These are phyloP conservation scores for Clarireedia homoeocarpa DNA, from an alignment of 2,329 filamentous ascomycete species.

Conservation along the genomic window DNA sequence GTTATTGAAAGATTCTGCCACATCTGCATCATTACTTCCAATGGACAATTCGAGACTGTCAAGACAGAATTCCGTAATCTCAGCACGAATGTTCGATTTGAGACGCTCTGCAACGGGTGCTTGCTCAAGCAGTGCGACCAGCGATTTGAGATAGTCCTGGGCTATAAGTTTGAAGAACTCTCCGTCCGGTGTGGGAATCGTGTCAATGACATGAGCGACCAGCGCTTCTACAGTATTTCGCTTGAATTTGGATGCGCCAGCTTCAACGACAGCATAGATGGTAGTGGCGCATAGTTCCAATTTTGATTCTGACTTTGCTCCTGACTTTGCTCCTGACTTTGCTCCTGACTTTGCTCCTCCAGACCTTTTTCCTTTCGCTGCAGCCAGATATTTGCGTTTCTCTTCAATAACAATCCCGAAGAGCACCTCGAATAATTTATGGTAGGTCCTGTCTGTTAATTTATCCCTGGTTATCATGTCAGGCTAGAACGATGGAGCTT, in stretches of 20 bases:
- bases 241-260: slow-evolving; percentile 60
- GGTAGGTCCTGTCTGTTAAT: slow-evolving; percentile 70
- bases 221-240: slow-evolving; percentile 72
- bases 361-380: slow-evolving; percentile 43
- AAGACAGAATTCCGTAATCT: slow-evolving; percentile 48
- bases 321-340: slow-evolving; percentile 30
- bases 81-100: slow-evolving; percentile 39
- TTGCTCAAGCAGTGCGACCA: slow-evolving; percentile 63
- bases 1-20: slow-evolving; percentile 19
- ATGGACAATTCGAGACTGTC: slow-evolving; percentile 49
- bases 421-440: slow-evolving; percentile 71
- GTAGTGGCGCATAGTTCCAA: slow-evolving; percentile 64
- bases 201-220: slow-evolving; percentile 74
- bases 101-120: slow-evolving; percentile 76
- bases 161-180: slow-evolving; percentile 61
- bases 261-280: slow-evolving; percentile 63
- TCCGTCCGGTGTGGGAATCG: slow-evolving; percentile 54
- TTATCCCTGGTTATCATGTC: slow-evolving; percentile 22
- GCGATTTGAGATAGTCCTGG: slow-evolving; percentile 69
- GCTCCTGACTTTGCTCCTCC: slow-evolving; percentile 33
- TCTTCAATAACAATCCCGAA: slow-evolving; percentile 64
- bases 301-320: neutral
- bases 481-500: slow-evolving; percentile 6
- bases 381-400: slow-evolving; percentile 51
- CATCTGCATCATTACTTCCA: slow-evolving; percentile 14